These are phyloP conservation scores for Trametes pubescens DNA, from an alignment of 1,284 basidiomycete species.

Conservation along the genomic window DNA sequence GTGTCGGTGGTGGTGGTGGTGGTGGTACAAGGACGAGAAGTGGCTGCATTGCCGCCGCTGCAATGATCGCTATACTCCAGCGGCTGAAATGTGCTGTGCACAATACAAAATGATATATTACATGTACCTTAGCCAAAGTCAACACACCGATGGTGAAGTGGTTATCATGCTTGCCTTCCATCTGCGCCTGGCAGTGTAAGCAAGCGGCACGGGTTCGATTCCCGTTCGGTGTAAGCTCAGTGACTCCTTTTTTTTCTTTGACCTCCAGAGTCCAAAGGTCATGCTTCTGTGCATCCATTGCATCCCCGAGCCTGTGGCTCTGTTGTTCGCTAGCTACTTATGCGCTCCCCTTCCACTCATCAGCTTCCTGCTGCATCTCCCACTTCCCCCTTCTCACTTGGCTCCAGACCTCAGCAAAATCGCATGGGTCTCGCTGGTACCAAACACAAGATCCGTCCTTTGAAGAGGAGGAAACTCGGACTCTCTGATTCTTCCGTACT, in stretches of 20 bases:
- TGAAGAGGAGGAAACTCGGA: slow-evolving; percentile 24
- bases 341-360: too few species aligned
- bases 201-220: slow-evolving; percentile 44
- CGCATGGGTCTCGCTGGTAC: slow-evolving; percentile 10
- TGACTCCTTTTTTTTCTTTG: background rate
- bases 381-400: background rate
- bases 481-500: slow-evolving; percentile 1
- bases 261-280: too few species aligned
- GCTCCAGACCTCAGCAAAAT: background rate
- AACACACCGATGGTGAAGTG: slow-evolving; percentile 41
- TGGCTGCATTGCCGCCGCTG: too few species aligned
- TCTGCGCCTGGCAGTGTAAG: slow-evolving; percentile 15
- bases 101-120: background rate
- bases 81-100: background rate
- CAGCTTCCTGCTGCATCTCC: background rate
- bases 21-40: background rate
- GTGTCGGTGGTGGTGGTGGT: background rate
- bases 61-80: background rate
- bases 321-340: too few species aligned
- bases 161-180: slow-evolving; percentile 45
- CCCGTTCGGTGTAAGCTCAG: slow-evolving; percentile 38
- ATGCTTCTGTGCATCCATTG: background rate
- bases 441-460: slow-evolving; percentile 4
- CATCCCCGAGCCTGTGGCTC: too few species aligned
- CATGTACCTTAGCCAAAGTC: background rate